Evolutionary conservation across 192 early-diverging fungal genomes (phyloP).

Genomic region (Helicostylum pulchrum): DNA sequence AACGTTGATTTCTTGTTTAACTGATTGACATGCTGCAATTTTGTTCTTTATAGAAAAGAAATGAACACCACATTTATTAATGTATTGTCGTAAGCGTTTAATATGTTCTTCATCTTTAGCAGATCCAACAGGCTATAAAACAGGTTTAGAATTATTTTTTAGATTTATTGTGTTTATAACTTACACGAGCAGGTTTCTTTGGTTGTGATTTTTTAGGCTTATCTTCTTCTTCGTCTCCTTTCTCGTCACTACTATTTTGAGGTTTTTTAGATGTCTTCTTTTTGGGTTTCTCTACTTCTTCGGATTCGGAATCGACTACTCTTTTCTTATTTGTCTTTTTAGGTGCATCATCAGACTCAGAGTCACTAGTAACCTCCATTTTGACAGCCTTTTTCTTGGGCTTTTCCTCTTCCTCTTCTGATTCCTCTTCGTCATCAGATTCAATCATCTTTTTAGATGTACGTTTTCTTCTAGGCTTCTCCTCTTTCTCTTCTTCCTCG

Average conservation of each 20-base stretch:
- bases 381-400: background rate
- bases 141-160: background rate
- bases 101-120: conserved; percentile 6
- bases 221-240: background rate
- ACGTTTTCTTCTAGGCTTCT: background rate
- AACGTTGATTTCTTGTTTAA: conserved; percentile 41
- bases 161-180: background rate
- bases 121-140: background rate
- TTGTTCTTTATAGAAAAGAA: conserved; percentile 33
- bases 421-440: background rate
- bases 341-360: background rate
- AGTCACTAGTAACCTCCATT: background rate
- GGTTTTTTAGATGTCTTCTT: background rate
- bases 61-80: conserved; percentile 13
- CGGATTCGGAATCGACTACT: background rate
- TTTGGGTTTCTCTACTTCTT: background rate
- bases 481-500: background rate
- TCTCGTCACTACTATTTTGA: background rate
- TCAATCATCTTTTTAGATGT: background rate
- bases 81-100: conserved; percentile 12
- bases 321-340: conserved; percentile 6
- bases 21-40: conserved; percentile 38
- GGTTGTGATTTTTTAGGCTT: background rate
- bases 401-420: background rate
- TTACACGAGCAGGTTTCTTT: background rate